These are phyloP conservation scores for Calonectria hawksworthii DNA, from an alignment of 2,329 filamentous ascomycete species.

Conservation along the genomic window DNA sequence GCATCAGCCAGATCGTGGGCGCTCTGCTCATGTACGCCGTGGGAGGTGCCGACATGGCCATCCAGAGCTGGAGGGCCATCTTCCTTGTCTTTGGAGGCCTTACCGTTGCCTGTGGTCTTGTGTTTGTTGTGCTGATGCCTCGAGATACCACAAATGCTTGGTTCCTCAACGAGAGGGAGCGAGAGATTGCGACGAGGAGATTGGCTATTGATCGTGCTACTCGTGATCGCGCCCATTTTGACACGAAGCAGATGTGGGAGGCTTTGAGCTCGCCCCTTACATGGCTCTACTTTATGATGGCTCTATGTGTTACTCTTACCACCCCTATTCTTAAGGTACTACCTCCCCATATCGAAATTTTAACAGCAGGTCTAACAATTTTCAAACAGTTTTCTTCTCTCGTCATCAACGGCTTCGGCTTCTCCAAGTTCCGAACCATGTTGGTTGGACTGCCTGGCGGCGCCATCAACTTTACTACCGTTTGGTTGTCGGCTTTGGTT, in stretches of 20 bases:
- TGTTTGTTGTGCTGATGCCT: constrained; percentile 32
- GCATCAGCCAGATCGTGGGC: constrained; percentile 47
- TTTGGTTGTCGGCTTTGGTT: constrained; percentile 38
- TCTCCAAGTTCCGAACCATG: constrained; percentile 30
- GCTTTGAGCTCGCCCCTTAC: constrained; percentile 30
- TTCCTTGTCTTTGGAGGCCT: constrained; percentile 37
- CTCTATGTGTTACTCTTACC: constrained; percentile 36
- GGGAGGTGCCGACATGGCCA: constrained; percentile 29
- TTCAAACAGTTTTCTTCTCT: constrained; percentile 23
- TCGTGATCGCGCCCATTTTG: constrained; percentile 33
- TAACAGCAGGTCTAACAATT: too few relatives aligned
- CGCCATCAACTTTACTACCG: constrained; percentile 35
- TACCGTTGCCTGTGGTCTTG: constrained; percentile 27
- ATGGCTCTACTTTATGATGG: constrained; percentile 38
- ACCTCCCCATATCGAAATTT: too few relatives aligned
- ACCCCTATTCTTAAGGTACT: constrained; percentile 41
- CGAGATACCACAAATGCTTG: constrained; percentile 30
- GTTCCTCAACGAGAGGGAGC: constrained; percentile 38
- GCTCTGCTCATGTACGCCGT: constrained; percentile 47
- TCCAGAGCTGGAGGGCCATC: constrained; percentile 36
- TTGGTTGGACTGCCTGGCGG: constrained; percentile 27
- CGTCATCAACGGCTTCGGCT: constrained; percentile 30
- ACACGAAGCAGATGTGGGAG: constrained; percentile 37
- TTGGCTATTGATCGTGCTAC: constrained; percentile 37
- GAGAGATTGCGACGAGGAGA: constrained; percentile 26